phyloP scores from a whole-genome alignment of 2,329 filamentous ascomycete genomes.

The Paecilomyces dactylethromorphus region DNA sequence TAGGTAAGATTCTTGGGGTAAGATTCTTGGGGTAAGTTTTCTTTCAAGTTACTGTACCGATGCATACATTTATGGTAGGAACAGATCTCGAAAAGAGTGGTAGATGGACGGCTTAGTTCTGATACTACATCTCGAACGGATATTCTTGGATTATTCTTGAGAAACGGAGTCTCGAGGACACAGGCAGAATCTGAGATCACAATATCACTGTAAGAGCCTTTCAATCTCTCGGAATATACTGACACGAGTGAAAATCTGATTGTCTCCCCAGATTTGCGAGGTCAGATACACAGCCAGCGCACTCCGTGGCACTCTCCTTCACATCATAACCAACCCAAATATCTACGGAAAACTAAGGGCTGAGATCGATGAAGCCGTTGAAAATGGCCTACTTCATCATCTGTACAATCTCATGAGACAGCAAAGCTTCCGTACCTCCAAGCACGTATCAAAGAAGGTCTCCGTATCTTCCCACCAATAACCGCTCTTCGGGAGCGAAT shows the following conservation, averaged over 20 bases:
- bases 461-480: conserved; percentile 28
- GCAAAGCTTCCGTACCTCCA: conserved; percentile 40
- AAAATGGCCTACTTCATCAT: background rate
- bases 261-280: conserved; percentile 19
- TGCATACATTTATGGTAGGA: background rate
- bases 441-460: conserved; percentile 45
- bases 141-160: background rate
- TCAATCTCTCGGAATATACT: background rate
- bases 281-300: conserved; percentile 29
- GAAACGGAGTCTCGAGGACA: background rate
- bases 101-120: background rate
- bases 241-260: background rate
- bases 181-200: background rate
- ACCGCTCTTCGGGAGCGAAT: background rate
- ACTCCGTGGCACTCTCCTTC: conserved; percentile 29
- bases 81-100: background rate
- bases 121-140: background rate
- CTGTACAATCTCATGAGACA: conserved; percentile 14
- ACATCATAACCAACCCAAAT: conserved; percentile 26
- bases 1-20: background rate
- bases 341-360: conserved; percentile 14
- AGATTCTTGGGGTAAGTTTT: background rate
- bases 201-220: background rate
- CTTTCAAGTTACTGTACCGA: background rate
- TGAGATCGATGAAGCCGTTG: background rate